These are phyloP conservation scores for Leptomonas seymouri DNA, from an alignment of 208 protist genomes.

Conservation along the genomic window DNA sequence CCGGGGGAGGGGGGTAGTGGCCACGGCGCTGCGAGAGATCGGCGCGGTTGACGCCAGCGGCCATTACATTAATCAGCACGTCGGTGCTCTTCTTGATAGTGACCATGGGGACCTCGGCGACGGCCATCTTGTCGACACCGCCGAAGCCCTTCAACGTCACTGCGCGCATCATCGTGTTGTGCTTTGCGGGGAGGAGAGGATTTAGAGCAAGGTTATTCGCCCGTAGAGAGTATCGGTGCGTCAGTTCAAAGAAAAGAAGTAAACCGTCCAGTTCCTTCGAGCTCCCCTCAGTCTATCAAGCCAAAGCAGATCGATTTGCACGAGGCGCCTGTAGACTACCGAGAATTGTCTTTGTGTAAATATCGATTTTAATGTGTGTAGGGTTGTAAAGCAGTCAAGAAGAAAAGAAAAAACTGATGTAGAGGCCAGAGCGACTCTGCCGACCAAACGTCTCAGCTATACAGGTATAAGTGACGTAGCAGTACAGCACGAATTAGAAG, in stretches of 20 bases:
- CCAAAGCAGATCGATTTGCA: no score
- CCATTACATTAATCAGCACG: constrained; percentile 86
- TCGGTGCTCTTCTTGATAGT: constrained; percentile 43
- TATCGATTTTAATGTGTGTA: no score
- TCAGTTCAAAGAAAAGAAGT: neutral
- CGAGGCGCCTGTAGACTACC: no score
- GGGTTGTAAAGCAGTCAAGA: neutral
- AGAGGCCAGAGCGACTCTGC: no score
- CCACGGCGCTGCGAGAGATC: constrained; percentile 81
- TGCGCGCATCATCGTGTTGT: constrained; percentile 55
- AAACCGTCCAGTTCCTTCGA: no score
- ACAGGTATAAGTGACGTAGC: no score
- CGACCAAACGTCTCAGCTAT: no score
- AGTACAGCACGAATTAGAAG: no score
- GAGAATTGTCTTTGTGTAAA: no score
- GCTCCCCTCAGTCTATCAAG: no score
- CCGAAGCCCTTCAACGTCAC: constrained; percentile 75
- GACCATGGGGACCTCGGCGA: constrained; percentile 50
- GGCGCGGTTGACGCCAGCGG: constrained; percentile 86
- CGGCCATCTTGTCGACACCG: constrained; percentile 44
- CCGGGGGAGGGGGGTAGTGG: constrained; percentile 82
- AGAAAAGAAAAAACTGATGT: constrained; percentile 2
- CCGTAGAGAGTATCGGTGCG: neutral
- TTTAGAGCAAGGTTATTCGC: no score
- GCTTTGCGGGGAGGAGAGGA: no score